phyloP scores from a whole-genome alignment of 1,284 basidiomycete species.

The Sporisorium sorghi region DNA sequence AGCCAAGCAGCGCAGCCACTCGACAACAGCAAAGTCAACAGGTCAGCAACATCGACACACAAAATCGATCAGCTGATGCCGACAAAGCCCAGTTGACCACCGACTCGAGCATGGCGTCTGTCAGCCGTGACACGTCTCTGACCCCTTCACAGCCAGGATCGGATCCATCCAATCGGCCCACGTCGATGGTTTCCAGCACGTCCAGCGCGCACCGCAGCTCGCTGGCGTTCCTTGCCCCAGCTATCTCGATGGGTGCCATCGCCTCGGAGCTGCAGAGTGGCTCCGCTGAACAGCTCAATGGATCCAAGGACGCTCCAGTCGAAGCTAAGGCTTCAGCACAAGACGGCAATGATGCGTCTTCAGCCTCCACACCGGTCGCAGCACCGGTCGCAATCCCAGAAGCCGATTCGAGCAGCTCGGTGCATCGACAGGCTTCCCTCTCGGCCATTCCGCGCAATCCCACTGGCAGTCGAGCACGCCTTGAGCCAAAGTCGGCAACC shows the following conservation, averaged over 20 bases:
- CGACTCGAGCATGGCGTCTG: background rate
- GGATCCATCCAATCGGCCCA: slow-evolving; percentile 18
- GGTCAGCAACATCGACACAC: slow-evolving; percentile 3
- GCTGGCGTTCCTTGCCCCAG: slow-evolving; percentile 46
- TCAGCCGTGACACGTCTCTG: background rate
- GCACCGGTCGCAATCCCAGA: background rate
- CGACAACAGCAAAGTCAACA: background rate
- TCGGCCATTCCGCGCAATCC: slow-evolving; percentile 7
- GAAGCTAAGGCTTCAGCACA: background rate
- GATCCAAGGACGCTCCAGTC: background rate
- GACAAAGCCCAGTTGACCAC: slow-evolving; percentile 8
- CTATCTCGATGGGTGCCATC: slow-evolving; percentile 49
- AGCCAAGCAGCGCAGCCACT: background rate
- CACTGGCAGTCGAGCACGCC: slow-evolving; percentile 20
- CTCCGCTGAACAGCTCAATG: background rate
- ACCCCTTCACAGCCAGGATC: background rate
- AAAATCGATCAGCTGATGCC: background rate
- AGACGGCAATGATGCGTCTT: background rate
- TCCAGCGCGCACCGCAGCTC: slow-evolving; percentile 35
- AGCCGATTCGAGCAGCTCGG: background rate
- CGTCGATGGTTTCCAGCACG: slow-evolving; percentile 37
- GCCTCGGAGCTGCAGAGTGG: slow-evolving; percentile 14
- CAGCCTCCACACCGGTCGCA: background rate
- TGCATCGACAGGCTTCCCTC: slow-evolving; percentile 1
- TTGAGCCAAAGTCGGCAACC: slow-evolving; percentile 38